Percentiles rank a stretch among this genome's conserved stretches.
phyloP scores from a whole-genome alignment of 202 grass and related monocot species.

The Hordeum pubiflorum region DNA sequence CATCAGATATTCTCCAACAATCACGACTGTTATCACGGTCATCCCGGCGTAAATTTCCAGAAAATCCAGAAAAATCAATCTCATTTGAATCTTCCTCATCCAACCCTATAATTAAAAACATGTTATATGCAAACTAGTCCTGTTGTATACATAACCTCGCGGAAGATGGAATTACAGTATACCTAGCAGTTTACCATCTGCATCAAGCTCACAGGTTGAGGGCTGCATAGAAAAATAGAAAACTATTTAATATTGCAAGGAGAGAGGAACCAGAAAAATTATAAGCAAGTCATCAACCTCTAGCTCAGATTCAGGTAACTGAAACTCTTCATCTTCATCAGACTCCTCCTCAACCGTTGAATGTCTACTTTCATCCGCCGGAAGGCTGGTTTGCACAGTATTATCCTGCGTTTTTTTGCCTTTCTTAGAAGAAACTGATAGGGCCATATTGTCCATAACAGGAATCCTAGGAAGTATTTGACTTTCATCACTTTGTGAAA shows the following conservation, averaged over 20 bases:
- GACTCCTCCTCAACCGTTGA: constrained; percentile 74
- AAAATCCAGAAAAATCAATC: constrained; percentile 81
- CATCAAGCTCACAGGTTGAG: constrained; percentile 33
- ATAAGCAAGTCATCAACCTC: constrained; percentile 46
- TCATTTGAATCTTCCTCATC: constrained; percentile 51
- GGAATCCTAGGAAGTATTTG: constrained; percentile 66
- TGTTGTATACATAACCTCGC: background rate
- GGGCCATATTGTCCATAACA: constrained; percentile 67
- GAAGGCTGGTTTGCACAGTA: constrained; percentile 24
- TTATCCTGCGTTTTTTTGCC: constrained; percentile 52
- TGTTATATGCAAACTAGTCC: background rate
- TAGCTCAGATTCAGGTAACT: constrained; percentile 47
- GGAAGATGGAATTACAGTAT: constrained; percentile 17
- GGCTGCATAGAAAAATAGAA: constrained; percentile 38
- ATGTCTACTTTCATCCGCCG: constrained; percentile 46
- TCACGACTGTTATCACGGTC: constrained; percentile 81
- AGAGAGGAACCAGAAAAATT: background rate
- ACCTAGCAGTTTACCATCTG: constrained; percentile 42
- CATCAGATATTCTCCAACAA: constrained; percentile 96
- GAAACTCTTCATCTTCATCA: constrained; percentile 85
- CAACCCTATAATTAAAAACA: constrained; percentile 37
- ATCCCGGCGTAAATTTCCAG: constrained; percentile 83
- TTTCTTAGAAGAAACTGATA: constrained; percentile 62
- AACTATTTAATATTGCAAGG: constrained; percentile 27
- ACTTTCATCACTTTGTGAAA: constrained; percentile 87